A percentile compares a stretch with the other conserved stretches of the same genome.
phyloP scores from a whole-genome alignment of 148 eudicot species.

The Amaranthus cruentus region DNA sequence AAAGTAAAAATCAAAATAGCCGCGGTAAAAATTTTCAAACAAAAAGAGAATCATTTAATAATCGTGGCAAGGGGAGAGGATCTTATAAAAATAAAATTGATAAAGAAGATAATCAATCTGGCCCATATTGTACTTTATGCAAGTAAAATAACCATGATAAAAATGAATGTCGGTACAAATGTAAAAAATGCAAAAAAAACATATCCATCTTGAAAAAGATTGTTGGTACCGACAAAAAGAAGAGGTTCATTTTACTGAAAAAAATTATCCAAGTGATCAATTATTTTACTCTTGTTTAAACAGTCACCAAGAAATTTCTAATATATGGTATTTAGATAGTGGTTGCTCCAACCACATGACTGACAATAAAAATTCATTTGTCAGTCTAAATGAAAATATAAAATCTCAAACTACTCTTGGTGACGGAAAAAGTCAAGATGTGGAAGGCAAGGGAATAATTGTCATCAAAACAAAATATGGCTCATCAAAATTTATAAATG shows the following conservation, averaged over 20 bases:
- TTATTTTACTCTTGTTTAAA: slow-evolving; percentile 8
- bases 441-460: slow-evolving; percentile 5
- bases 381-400: background rate
- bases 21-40: too few species aligned
- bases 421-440: slow-evolving; percentile 7
- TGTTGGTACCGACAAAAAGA: background rate
- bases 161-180: background rate
- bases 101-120: too few species aligned
- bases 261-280: background rate
- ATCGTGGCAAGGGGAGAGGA: background rate
- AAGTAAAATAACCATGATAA: background rate
- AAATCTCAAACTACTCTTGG: slow-evolving; percentile 6
- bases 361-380: slow-evolving; percentile 3
- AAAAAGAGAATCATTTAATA: slow-evolving; percentile 2
- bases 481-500: background rate
- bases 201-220: background rate
- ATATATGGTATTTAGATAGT: slow-evolving; percentile 1
- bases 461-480: background rate
- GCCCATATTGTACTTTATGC: background rate
- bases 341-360: slow-evolving; percentile 9
- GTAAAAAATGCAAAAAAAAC: background rate
- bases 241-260: slow-evolving; percentile 1
- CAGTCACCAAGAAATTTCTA: background rate
- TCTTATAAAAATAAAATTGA: background rate
- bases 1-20: too few species aligned